Evolutionary conservation across 2,329 filamentous ascomycete genomes (phyloP).

Genomic region (Xylariaceae sp.): DNA sequence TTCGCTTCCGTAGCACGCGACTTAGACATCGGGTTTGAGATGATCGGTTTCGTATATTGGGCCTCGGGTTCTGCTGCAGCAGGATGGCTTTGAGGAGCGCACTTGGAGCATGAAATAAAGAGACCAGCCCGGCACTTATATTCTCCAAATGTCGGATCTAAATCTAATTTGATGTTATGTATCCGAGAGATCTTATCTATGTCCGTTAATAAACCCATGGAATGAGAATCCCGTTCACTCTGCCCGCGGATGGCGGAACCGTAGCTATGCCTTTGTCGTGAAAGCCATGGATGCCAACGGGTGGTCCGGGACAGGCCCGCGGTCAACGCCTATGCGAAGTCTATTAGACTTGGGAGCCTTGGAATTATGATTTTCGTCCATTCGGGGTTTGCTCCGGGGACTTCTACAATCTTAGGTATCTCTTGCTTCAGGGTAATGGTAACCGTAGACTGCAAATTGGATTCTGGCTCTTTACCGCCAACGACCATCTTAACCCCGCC

Average conservation of each 20-base stretch:
- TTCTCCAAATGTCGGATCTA: background rate
- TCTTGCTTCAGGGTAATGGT: background rate
- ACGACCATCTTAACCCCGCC: too few relatives aligned
- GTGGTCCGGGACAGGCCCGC: background rate
- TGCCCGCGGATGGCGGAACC: background rate
- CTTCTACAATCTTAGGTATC: too few relatives aligned
- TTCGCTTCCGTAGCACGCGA: background rate
- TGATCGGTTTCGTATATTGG: background rate
- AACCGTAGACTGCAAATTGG: too few relatives aligned
- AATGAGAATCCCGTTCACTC: background rate
- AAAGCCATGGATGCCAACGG: background rate
- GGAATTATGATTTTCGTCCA: background rate
- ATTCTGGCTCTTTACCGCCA: too few relatives aligned
- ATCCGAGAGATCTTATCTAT: too few relatives aligned
- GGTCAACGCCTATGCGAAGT: background rate
- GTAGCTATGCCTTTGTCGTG: background rate
- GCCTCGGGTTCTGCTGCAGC: background rate
- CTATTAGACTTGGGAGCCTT: background rate
- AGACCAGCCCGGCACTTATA: background rate
- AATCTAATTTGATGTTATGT: too few relatives aligned
- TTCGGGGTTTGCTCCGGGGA: background rate
- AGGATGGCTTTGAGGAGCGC: background rate
- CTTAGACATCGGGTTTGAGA: background rate
- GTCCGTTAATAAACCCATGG: too few relatives aligned
- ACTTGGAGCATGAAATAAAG: background rate